Percentiles rank a stretch among this genome's conserved stretches.
phyloP scores from a whole-genome alignment of 192 early-diverging fungal genomes.

The Umbelopsis sp. region DNA sequence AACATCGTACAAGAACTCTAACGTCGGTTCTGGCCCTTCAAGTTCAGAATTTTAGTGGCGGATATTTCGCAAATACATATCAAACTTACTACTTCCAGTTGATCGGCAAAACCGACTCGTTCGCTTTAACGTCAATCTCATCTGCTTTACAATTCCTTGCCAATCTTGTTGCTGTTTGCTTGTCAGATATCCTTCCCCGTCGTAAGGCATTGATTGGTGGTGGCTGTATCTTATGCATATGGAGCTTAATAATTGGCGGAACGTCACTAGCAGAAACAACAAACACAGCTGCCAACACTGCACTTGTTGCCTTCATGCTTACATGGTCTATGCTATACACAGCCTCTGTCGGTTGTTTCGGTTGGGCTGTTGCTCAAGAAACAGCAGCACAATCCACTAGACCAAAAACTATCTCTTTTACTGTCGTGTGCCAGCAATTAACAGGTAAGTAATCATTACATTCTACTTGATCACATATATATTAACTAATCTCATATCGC shows the following conservation, averaged over 20 bases:
- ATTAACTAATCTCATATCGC: not conserved
- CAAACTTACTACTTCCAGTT: conserved; percentile 1
- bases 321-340: conserved; percentile 7
- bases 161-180: conserved; percentile 1
- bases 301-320: conserved; percentile 2
- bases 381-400: not conserved
- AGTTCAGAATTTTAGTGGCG: conserved; percentile 2
- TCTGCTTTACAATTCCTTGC: conserved; percentile 4
- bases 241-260: conserved; percentile 5
- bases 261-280: conserved; percentile 3
- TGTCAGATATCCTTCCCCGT: not conserved
- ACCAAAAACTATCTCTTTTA: conserved; percentile 3
- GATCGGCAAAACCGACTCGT: not conserved
- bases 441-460: not conserved
- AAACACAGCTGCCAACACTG: conserved; percentile 8
- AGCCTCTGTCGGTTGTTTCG: not conserved
- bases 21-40: not conserved
- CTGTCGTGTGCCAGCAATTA: not conserved
- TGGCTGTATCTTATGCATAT: not conserved
- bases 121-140: conserved; percentile 2
- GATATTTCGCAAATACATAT: conserved; percentile 4
- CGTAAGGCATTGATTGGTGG: conserved; percentile 2
- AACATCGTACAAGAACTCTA: not conserved
- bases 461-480: not conserved
- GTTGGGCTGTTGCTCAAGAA: conserved; percentile 4